Evolutionary conservation across 345 rosid genomes (phyloP).

Genomic region (Streptanthus diversifolius): DNA sequence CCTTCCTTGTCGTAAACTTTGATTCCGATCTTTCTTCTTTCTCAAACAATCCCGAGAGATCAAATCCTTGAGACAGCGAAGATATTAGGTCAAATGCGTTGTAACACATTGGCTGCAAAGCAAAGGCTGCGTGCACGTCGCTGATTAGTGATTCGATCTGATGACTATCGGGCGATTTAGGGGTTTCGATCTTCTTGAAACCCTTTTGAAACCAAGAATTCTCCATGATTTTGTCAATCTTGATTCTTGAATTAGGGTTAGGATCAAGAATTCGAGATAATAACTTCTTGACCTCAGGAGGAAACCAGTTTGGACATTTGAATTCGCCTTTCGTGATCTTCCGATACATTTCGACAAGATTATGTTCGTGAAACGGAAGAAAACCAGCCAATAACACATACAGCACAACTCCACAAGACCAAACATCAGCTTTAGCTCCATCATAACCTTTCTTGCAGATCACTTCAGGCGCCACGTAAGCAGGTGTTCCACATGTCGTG

Average conservation of each 20-base stretch:
- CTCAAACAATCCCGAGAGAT: conserved; percentile 76
- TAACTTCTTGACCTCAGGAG: conserved; percentile 63
- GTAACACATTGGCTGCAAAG: conserved; percentile 42
- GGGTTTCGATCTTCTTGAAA: conserved; percentile 46
- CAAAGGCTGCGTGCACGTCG: conserved; percentile 49
- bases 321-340: conserved; percentile 68
- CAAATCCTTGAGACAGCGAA: conserved; percentile 70
- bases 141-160: conserved; percentile 28
- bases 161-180: conserved; percentile 33
- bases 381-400: conserved; percentile 73
- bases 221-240: conserved; percentile 51
- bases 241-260: conserved; percentile 54
- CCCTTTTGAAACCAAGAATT: conserved; percentile 71
- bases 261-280: conserved; percentile 72
- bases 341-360: conserved; percentile 63
- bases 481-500: conserved; percentile 91
- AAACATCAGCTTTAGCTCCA: conserved; percentile 76
- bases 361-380: conserved; percentile 67
- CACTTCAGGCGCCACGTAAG: conserved; percentile 86
- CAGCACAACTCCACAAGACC: conserved; percentile 82
- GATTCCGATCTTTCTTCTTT: conserved; percentile 36
- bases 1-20: conserved; percentile 53
- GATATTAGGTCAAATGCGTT: conserved; percentile 85
- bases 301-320: conserved; percentile 71
- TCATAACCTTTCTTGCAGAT: conserved; percentile 73